phyloP scores from a whole-genome alignment of 441 rosid species.

The Populus hybrid region DNA sequence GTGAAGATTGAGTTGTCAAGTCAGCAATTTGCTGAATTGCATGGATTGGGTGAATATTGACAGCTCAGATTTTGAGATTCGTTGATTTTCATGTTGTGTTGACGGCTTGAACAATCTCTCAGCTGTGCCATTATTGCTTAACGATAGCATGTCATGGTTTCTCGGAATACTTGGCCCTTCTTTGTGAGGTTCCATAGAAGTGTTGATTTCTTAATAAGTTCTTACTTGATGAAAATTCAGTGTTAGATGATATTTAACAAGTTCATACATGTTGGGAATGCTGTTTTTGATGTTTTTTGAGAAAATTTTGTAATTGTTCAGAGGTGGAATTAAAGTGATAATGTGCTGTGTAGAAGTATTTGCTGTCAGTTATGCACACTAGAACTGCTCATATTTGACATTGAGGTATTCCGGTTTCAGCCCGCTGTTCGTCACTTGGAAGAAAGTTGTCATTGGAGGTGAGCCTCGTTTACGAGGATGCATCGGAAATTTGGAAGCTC shows the following conservation, averaged over 20 bases:
- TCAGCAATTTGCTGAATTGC: background rate
- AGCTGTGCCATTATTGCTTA: background rate
- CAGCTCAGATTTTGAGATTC: constrained; percentile 2
- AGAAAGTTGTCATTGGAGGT: constrained; percentile 75
- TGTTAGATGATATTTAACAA: background rate
- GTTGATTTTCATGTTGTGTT: background rate
- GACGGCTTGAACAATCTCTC: background rate
- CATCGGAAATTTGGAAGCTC: constrained; percentile 93
- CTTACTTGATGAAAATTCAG: background rate
- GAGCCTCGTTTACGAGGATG: constrained; percentile 98
- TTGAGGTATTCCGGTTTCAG: constrained; percentile 34
- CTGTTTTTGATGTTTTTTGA: background rate
- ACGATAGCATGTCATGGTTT: background rate
- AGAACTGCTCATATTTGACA: background rate
- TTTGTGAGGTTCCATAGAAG: background rate
- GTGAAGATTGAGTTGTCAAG: background rate
- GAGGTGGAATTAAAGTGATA: background rate
- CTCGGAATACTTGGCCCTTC: background rate
- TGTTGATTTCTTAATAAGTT: background rate
- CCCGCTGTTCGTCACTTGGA: constrained; percentile 98
- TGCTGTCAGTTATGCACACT: background rate
- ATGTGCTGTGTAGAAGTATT: background rate
- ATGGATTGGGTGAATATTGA: background rate
- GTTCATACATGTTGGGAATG: background rate
- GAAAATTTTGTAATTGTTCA: background rate